phyloP scores from a whole-genome alignment of 768 basidiomycete species.

The Scleroderma citrinum region DNA sequence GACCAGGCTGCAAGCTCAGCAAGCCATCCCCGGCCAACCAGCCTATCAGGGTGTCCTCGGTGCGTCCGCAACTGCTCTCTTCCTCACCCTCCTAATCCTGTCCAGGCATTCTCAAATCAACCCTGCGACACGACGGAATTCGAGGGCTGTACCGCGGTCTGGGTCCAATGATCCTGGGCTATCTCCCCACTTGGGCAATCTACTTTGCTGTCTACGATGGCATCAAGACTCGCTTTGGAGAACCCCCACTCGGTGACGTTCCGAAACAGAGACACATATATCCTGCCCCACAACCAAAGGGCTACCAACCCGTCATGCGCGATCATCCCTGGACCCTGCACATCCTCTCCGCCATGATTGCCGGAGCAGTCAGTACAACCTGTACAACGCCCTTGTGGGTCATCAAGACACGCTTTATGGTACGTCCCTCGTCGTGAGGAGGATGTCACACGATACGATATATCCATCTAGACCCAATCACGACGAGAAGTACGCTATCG shows the following conservation, averaged over 20 bases:
- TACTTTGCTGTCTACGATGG: constrained; percentile 98
- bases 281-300: constrained; percentile 80
- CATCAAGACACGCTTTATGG: constrained; percentile 99
- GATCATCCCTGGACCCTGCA: constrained; percentile 86
- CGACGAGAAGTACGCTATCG: constrained; percentile 72
- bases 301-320: constrained; percentile 73
- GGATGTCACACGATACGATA: background rate
- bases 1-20: constrained; percentile 95
- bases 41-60: constrained; percentile 76
- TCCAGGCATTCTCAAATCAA: constrained; percentile 49
- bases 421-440: constrained; percentile 27
- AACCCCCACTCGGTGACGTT: constrained; percentile 44
- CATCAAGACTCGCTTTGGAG: constrained; percentile 81
- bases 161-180: constrained; percentile 93
- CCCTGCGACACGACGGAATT: constrained; percentile 63
- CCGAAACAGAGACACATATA: constrained; percentile 47
- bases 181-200: constrained; percentile 98
- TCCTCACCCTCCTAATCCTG: background rate
- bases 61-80: constrained; percentile 30
- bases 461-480: constrained; percentile 65
- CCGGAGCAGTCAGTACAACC: constrained; percentile 88
- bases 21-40: constrained; percentile 56
- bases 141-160: constrained; percentile 95
- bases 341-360: constrained; percentile 92
- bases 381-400: constrained; percentile 98